Conservation (phyloP, 192 early-diverging fungal genomes). For the Backusella morwellensis region DNA sequence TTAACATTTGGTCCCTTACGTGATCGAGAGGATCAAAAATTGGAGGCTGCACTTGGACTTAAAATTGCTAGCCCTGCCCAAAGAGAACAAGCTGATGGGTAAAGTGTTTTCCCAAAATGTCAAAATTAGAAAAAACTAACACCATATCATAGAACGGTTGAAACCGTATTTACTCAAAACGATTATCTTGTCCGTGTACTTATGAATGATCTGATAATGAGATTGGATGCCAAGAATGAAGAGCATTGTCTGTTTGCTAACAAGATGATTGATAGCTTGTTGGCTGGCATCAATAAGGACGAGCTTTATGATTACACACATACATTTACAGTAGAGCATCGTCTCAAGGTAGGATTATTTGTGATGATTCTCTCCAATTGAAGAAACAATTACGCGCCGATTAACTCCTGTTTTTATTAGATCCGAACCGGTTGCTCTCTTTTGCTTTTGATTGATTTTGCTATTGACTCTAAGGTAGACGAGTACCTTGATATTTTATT, state of each 20-base stretch:
- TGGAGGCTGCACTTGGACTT: constrained; percentile 44
- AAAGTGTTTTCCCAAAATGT: not conserved
- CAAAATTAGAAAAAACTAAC: not conserved
- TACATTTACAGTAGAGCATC: constrained; percentile 20
- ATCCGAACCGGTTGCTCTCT: constrained; percentile 45
- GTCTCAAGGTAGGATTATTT: constrained; percentile 23
- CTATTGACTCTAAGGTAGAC: constrained; percentile 19
- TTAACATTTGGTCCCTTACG: constrained; percentile 48
- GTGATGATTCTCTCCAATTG: no score
- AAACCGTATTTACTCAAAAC: constrained; percentile 28
- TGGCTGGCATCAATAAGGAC: not conserved
- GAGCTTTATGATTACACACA: constrained; percentile 20
- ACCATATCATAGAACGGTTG: constrained; percentile 20
- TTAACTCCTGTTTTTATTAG: constrained; percentile 12
- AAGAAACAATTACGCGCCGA: not conserved
- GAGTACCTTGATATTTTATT: constrained; percentile 30
- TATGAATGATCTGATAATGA: constrained; percentile 45
- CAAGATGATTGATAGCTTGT: constrained; percentile 12
- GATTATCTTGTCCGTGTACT: constrained; percentile 54
- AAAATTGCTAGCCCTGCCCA: constrained; percentile 25
- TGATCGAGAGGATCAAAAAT: constrained; percentile 49
- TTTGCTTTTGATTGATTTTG: constrained; percentile 42
- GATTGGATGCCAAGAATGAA: constrained; percentile 27
- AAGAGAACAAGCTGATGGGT: constrained; percentile 26
- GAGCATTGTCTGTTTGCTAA: constrained; percentile 34